phyloP scores from a whole-genome alignment of 2,329 filamentous ascomycete genomes.

The Camillea tinctor region DNA sequence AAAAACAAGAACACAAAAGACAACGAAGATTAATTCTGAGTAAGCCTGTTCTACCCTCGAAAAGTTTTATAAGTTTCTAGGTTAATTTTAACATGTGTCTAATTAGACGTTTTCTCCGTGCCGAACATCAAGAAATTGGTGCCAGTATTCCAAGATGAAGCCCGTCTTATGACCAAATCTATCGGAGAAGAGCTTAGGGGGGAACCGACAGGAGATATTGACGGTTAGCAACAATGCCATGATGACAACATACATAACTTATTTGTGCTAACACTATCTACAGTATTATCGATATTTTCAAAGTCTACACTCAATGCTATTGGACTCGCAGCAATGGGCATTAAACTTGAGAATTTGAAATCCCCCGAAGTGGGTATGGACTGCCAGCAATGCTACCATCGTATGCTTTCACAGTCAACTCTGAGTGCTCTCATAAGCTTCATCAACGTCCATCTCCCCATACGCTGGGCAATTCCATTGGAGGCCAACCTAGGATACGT shows the following conservation, averaged over 20 bases:
- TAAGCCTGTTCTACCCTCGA: constrained; percentile 1
- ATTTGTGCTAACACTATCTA: constrained; percentile 14
- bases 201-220: constrained; percentile 10
- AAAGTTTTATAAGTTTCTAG: background rate
- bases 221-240: constrained; percentile 10
- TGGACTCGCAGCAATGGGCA: constrained; percentile 33
- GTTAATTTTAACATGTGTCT: background rate
- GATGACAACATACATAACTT: background rate
- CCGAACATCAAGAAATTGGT: constrained; percentile 35
- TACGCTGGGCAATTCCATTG: constrained; percentile 36
- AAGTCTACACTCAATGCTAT: constrained; percentile 36
- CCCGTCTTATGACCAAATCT: constrained; percentile 28
- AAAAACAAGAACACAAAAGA: constrained; percentile 35
- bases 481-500: constrained; percentile 37
- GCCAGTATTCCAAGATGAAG: constrained; percentile 36
- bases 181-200: constrained; percentile 22
- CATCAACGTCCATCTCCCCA: constrained; percentile 34
- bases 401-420: constrained; percentile 24
- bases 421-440: constrained; percentile 26
- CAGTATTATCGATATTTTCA: constrained; percentile 28
- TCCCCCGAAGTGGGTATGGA: constrained; percentile 14
- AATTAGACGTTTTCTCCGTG: constrained; percentile 32
- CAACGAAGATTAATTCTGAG: constrained; percentile 34
- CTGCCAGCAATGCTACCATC: constrained; percentile 30
- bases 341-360: constrained; percentile 33